Conservation (phyloP, 768 basidiomycete species). For the Cystobasidium onofrii region DNA sequence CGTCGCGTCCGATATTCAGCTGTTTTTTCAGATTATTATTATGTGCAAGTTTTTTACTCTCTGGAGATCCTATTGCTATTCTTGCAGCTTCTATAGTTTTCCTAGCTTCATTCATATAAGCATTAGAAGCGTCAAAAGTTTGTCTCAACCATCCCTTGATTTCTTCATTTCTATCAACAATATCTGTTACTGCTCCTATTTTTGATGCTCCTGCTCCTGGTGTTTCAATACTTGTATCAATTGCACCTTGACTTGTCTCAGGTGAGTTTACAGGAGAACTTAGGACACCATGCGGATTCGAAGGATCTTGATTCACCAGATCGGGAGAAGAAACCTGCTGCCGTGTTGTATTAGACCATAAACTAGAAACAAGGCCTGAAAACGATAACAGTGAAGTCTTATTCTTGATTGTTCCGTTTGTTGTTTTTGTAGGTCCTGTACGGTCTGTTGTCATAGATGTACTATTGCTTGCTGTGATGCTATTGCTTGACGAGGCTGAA, state of each 20-base stretch:
- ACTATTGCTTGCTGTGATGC: too few relatives aligned
- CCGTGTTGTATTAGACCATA: neutral
- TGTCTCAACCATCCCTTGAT: conserved; percentile 15
- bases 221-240: too few relatives aligned
- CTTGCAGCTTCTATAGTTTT: neutral
- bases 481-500: neutral
- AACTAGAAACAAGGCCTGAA: neutral
- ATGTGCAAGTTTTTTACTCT: neutral
- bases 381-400: neutral
- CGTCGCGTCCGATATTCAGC: neutral
- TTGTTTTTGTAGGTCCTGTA: neutral
- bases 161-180: neutral
- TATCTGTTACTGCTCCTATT: too few relatives aligned
- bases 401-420: neutral
- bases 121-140: conserved; percentile 2
- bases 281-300: too few relatives aligned
- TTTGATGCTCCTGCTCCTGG: neutral
- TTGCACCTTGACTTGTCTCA: too few relatives aligned
- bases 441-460: too few relatives aligned
- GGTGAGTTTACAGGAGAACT: too few relatives aligned
- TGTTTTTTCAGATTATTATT: too few relatives aligned
- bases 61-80: neutral
- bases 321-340: too few relatives aligned
- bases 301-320: too few relatives aligned
- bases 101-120: conserved; percentile 6